Base-by-base conservation (phyloP, 352 stramenopile genomes). In the Pythium oligandrum region DNA sequence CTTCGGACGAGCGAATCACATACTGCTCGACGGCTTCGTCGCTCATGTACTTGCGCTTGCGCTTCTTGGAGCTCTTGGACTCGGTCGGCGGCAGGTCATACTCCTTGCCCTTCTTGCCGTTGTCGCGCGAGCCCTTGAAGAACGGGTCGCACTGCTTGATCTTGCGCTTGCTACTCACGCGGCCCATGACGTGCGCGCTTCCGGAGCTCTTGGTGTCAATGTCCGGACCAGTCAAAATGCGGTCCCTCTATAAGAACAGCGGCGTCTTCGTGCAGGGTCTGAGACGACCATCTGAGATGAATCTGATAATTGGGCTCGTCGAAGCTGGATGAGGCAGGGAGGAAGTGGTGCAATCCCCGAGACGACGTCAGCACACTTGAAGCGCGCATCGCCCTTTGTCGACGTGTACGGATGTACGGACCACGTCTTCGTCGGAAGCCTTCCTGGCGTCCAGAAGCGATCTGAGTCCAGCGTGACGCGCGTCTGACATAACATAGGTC, bases 121-220 rank as follows among this genome's bases (percentile, higher is more conserved):
- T 81, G 12, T 81, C 69, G 42, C 79, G 75, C 61, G 77, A 85
- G 34, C 80, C 83, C 63, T 91, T 90, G 63, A 91, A 93, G 72
- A 91, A 91, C 58, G 83, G 83, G 52, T 93, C 83, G 69, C 78
- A 89, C 55, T 85, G 68, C 75, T 93, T 93, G 45, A 93, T 66
- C 71, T 93, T 93, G 60, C 80, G 78, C 72, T 93, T 93, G 43
- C 67, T 68, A 37, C 61, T 68, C 43, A 93, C 69, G 34, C 80
- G 78, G 1, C 80, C 83, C 83, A 91, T 90, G 48, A 12, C 40
- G 39, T 36, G 50, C 46, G 43, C 43, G 43, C 43, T 48, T 48
- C 43, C 43, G 17, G 17, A 26, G 17, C 17, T 26, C 17, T 26
- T 26, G 17, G 17, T 26, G 17, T 26, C 17, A 26, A 26, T 26